Percentiles rank a stretch among this genome's conserved stretches.
Conservation (phyloP, 2,329 filamentous ascomycete genomes). For the Hymenoscyphus fructigenus region DNA sequence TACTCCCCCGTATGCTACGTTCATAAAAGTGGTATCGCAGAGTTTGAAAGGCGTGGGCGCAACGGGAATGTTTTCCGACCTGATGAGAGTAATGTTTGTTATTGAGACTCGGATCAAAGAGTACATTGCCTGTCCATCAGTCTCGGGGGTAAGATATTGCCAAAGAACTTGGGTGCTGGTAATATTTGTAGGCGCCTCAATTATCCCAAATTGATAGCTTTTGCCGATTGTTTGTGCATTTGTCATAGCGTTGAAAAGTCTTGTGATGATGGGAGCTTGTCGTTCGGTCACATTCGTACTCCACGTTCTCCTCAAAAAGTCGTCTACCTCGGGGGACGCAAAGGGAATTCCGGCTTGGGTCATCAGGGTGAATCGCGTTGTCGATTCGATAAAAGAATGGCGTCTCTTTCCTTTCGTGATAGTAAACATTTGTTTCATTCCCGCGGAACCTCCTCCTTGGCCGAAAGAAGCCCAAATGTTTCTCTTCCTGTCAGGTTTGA, state of each 20-base stretch:
- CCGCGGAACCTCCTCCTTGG: slow-evolving; percentile 7
- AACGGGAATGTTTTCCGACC: slow-evolving; percentile 3
- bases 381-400: slow-evolving; percentile 8
- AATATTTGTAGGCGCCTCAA: background rate
- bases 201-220: slow-evolving; percentile 1
- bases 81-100: slow-evolving; percentile 10
- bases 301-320: slow-evolving; percentile 9
- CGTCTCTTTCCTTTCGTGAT: slow-evolving; percentile 9
- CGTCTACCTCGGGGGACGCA: slow-evolving; percentile 2
- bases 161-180: slow-evolving; percentile 11
- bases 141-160: slow-evolving; percentile 9
- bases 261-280: background rate
- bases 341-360: slow-evolving; percentile 7
- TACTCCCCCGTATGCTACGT: slow-evolving; percentile 10
- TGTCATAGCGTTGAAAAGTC: slow-evolving; percentile 1
- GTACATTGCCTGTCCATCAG: slow-evolving; percentile 1
- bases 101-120: slow-evolving; percentile 6
- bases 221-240: background rate
- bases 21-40: slow-evolving; percentile 5
- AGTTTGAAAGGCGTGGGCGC: background rate
- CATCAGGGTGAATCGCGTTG: slow-evolving; percentile 3
- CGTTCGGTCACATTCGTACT: slow-evolving; percentile 7
- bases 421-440: slow-evolving; percentile 13
- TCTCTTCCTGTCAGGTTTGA: slow-evolving; percentile 5
- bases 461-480: slow-evolving; percentile 13